Percentiles rank a stretch among this genome's conserved stretches.
Evolutionary conservation across 805 yeast genomes (phyloP).

Genomic region (Candida palmyrensis): DNA sequence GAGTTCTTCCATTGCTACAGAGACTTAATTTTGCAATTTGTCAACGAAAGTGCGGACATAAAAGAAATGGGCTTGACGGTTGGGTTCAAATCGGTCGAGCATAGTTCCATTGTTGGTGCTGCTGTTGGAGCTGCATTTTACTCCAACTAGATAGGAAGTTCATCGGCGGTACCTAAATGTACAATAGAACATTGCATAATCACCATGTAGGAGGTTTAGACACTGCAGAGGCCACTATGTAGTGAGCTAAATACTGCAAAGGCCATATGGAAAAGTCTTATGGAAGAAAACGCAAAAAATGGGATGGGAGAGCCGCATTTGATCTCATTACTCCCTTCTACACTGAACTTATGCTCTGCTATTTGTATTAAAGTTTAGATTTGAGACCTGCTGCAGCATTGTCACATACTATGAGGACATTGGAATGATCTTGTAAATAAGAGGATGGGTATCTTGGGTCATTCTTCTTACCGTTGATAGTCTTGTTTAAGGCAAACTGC

Average conservation of each 20-base stretch:
- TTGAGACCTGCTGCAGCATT: constrained; percentile 39
- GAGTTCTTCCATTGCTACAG: constrained; percentile 38
- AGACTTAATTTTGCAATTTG: constrained; percentile 16
- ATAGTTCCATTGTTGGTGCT: constrained; percentile 49
- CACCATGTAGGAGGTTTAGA: no score
- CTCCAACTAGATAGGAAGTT: no score
- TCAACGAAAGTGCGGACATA: constrained; percentile 20
- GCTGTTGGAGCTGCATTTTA: constrained; percentile 46
- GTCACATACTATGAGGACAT: constrained; percentile 44
- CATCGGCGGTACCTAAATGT: no score
- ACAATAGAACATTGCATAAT: no score
- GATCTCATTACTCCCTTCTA: no score
- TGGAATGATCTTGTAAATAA: constrained; percentile 43
- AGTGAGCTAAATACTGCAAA: no score
- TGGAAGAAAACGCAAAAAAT: no score
- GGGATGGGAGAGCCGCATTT: no score
- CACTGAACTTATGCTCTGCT: no score
- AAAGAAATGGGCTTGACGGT: constrained; percentile 25
- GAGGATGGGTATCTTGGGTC: constrained; percentile 44
- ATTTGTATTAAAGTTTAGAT: constrained; percentile 27
- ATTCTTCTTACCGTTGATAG: constrained; percentile 33
- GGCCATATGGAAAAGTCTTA: no score
- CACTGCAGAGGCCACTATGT: no score
- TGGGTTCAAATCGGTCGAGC: constrained; percentile 34
- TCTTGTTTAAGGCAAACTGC: constrained; percentile 41